Evolutionary conservation across 495 filamentous ascomycete species (phyloP), one percentile per base, ranked within the genome.

Genomic region (Immersiella caudata): DNA sequence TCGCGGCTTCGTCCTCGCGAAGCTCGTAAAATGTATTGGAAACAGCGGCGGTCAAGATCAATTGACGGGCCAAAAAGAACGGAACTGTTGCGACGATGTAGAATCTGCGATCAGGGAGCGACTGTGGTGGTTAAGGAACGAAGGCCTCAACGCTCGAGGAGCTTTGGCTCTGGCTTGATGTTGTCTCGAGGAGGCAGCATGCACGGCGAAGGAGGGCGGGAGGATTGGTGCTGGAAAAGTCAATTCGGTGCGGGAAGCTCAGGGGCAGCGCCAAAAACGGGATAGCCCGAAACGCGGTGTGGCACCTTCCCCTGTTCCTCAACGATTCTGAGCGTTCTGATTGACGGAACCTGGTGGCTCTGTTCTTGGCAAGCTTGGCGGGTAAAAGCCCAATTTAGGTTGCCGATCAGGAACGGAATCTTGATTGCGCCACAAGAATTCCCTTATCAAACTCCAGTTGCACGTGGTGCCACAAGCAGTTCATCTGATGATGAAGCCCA

Each of bases 11-110:
- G 12, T 21, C 46, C n/a, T 51, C 40, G 61, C 61, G 61, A 54
- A 22, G 61, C 26, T 54, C 18, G 22, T 20, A 46, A 33, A n/a
- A 22, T n/a, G 36, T 60, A 33, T 20, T 51, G 16, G n/a, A 54
- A 49, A 62, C 21, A 49, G 27, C 11, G 62, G 25, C 16, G 59
- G 69, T 67, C 67, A 66, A 72, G 67, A 62, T 69, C 70, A 69
- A 72, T 64, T 65, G 67, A 72, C 64, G 36, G 21, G 25, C 29
- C 66, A 20, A 46, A 21, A 25, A 60, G 29, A 65, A 63, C 18
- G 40, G 56, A 60, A 59, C 29, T 51, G 22, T 52, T 54, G 29
- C 25, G 49, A 33, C n/a, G 18, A 16, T 24, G 51, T 18, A 25
- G 62, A 22, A 24, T n/a, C 50, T 52, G 49, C 25, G 20, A 24